Base-by-base conservation (phyloP, 1,284 basidiomycete genomes). In the Boletus mariae region DNA sequence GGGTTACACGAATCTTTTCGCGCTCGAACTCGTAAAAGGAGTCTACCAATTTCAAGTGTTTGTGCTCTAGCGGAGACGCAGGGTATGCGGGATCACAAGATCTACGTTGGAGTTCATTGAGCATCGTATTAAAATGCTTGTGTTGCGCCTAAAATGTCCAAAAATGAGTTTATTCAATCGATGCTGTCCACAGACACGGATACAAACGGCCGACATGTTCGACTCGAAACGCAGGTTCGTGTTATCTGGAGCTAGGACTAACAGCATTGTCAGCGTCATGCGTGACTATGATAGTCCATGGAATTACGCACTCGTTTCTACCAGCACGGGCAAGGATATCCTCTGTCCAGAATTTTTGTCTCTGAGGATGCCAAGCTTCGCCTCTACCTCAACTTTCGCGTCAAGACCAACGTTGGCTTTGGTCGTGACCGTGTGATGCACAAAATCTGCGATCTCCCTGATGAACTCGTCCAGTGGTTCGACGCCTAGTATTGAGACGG, bases 401-500 rank as follows among this genome's bases (percentile, higher is more conserved):
- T 67, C 68, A 2, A 73, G 58, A 7, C 76, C 72, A 49, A 74
- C 59, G 57, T 82, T 76, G 2, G 81, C 78, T 20, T 78, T 76
- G 12, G 73, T 82, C 55, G 68, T 65, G 58, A 90, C 82, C 73
- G 78, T 82, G 62, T 84, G 82, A 70, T 90, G 82, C 25, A 98
- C 77, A 73, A 94, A 99, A 70, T 98, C 92, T 25, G 92, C 94
- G 45, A 99, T 80, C 62, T 92, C 87, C 64, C 82, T 83, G 56
- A 94, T 93, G 68, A 98, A 95, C 67, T 98, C 95, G 72, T 98
- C 95, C 38, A 94, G 75, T 3, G 96, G 94, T 64, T 95, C 92
- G 47, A 95, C 85, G 53, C 92, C 92, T 43, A 98, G 87, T 61
- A 98, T 92, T 20, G 90, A 93, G 20, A 93, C 81, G 23, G 92